Percentiles rank a stretch among this genome's conserved stretches.
Conservation (phyloP, 257 asterid species). For the Thymus quinquecostatus region DNA sequence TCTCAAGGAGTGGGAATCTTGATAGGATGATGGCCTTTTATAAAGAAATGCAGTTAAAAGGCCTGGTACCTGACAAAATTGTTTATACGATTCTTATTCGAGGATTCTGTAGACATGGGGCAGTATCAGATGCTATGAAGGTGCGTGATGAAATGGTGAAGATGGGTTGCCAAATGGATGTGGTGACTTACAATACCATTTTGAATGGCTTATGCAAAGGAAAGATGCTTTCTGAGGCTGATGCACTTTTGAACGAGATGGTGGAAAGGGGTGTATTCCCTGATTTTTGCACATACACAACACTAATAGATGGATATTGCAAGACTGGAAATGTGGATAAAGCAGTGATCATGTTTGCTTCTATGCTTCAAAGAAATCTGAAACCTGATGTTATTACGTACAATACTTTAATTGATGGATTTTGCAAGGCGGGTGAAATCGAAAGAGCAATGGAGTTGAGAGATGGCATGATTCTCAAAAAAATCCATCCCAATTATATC, state of each 20-base stretch:
- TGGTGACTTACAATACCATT: slow-evolving; percentile 67
- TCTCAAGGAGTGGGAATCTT: slow-evolving; percentile 60
- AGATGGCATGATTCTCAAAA: slow-evolving; percentile 59
- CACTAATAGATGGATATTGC: slow-evolving; percentile 71
- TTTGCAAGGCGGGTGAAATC: slow-evolving; percentile 66
- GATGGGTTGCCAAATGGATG: slow-evolving; percentile 66
- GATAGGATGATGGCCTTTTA: slow-evolving; percentile 49
- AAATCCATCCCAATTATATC: slow-evolving; percentile 52
- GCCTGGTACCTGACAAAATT: slow-evolving; percentile 62
- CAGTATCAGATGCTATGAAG: slow-evolving; percentile 62
- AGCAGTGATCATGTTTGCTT: slow-evolving; percentile 48
- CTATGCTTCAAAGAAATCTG: slow-evolving; percentile 57
- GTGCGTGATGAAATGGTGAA: slow-evolving; percentile 68
- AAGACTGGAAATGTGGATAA: slow-evolving; percentile 55
- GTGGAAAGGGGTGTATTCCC: slow-evolving; percentile 65
- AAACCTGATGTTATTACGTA: slow-evolving; percentile 69
- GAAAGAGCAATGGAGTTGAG: slow-evolving; percentile 52
- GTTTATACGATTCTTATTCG: slow-evolving; percentile 69
- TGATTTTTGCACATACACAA: slow-evolving; percentile 71
- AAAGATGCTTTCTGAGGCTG: slow-evolving; percentile 61
- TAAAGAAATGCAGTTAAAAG: slow-evolving; percentile 50
- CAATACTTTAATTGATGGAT: slow-evolving; percentile 69
- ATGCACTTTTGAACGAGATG: slow-evolving; percentile 72
- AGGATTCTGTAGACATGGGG: slow-evolving; percentile 63
- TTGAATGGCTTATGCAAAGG: slow-evolving; percentile 70